These are phyloP conservation scores for Thalassia testudinum DNA, from an alignment of 116 monocot species.

Conservation along the genomic window DNA sequence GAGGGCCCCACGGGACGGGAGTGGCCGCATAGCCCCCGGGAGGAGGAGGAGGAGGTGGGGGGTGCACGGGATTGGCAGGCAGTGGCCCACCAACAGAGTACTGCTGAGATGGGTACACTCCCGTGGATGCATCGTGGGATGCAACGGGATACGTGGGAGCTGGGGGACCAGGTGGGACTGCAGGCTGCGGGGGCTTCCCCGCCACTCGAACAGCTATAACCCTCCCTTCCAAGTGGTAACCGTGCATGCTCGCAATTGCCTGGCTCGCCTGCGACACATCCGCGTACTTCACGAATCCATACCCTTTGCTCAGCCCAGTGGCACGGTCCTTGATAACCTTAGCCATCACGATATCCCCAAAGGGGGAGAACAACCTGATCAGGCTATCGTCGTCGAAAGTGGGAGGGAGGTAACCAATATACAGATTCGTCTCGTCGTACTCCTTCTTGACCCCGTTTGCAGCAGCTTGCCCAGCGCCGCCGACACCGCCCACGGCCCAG, in stretches of 20 bases:
- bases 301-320: slow-evolving; percentile 67
- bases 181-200: slow-evolving; percentile 71
- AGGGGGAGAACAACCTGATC: slow-evolving; percentile 45
- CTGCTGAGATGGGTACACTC: slow-evolving; percentile 62
- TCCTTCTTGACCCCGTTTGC: slow-evolving; percentile 38
- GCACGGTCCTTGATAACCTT: slow-evolving; percentile 74
- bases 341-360: slow-evolving; percentile 76
- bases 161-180: slow-evolving; percentile 56
- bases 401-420: slow-evolving; percentile 60
- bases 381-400: slow-evolving; percentile 49
- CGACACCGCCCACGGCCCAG: slow-evolving; percentile 23
- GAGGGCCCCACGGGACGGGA: slow-evolving; percentile 53
- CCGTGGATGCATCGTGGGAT: slow-evolving; percentile 15
- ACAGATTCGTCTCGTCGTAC: slow-evolving; percentile 59
- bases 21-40: slow-evolving; percentile 41
- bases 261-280: slow-evolving; percentile 57
- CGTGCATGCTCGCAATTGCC: slow-evolving; percentile 63
- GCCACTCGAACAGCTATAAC: slow-evolving; percentile 76
- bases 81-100: slow-evolving; percentile 33
- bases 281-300: slow-evolving; percentile 81
- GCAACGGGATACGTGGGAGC: slow-evolving; percentile 20
- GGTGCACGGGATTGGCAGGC: slow-evolving; percentile 6
- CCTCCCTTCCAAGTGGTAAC: slow-evolving; percentile 58
- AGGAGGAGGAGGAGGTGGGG: slow-evolving; percentile 39
- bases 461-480: slow-evolving; percentile 6